A percentile compares a stretch with the other conserved stretches of the same genome.
Evolutionary conservation across 73 alveolate species (phyloP).

Genomic region (Uronychia binucleata): DNA sequence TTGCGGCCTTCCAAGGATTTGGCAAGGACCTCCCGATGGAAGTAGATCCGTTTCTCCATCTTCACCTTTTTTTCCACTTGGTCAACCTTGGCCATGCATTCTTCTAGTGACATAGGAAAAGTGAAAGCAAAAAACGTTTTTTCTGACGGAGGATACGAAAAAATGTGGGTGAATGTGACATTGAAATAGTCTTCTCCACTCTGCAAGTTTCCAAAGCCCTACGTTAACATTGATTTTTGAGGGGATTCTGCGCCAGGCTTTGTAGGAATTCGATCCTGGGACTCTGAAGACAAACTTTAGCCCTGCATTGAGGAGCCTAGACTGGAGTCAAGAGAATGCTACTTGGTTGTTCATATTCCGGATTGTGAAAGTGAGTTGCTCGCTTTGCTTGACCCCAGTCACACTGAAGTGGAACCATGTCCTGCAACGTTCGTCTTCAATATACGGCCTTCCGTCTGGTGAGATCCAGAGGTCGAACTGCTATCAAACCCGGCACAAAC

Average conservation of each 20-base stretch:
- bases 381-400: slow-evolving; percentile 23
- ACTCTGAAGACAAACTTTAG: slow-evolving; percentile 39
- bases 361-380: slow-evolving; percentile 21
- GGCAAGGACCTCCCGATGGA: slow-evolving; percentile 19
- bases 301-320: slow-evolving; percentile 16
- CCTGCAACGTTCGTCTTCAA: slow-evolving; percentile 22
- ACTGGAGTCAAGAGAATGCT: slow-evolving; percentile 3
- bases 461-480: slow-evolving; percentile 4
- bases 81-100: slow-evolving; percentile 5
- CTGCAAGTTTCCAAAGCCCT: neutral
- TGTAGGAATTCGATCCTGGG: too few relatives aligned
- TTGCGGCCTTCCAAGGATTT: slow-evolving; percentile 29
- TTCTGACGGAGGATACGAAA: neutral
- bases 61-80: neutral
- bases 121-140: slow-evolving; percentile 26
- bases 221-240: neutral
- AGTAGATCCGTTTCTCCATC: neutral
- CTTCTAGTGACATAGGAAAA: slow-evolving; percentile 45
- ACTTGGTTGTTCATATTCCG: slow-evolving; percentile 62
- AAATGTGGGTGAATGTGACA: neutral
- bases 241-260: neutral
- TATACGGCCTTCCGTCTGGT: slow-evolving; percentile 7
- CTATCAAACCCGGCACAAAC: neutral
- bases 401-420: slow-evolving; percentile 66
- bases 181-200: neutral